Evolutionary conservation across 2,329 filamentous ascomycete genomes (phyloP).

Genomic region (Teratosphaeria zuluensis): DNA sequence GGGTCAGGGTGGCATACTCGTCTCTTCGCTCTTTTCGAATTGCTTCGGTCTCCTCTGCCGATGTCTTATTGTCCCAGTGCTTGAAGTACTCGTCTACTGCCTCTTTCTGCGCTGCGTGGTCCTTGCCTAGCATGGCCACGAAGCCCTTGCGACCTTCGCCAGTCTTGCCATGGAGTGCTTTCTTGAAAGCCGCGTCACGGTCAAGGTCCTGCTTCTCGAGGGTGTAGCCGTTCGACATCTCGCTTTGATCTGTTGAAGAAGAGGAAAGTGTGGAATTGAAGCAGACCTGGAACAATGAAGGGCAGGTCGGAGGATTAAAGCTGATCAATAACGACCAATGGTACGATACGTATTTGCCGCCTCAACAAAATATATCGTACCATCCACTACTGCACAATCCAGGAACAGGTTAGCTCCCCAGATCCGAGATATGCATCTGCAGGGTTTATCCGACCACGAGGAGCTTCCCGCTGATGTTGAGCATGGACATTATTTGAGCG

Average conservation of each 20-base stretch:
- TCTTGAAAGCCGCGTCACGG: conserved; percentile 66
- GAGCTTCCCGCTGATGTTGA: not conserved
- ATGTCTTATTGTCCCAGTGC: conserved; percentile 84
- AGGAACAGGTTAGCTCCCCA: conserved; percentile 3
- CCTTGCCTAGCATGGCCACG: conserved; percentile 77
- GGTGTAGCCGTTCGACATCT: conserved; percentile 14
- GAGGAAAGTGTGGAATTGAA: not conserved
- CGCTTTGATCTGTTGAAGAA: conserved; percentile 1
- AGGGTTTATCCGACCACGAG: not conserved
- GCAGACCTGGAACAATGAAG: not conserved
- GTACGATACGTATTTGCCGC: not conserved
- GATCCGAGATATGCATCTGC: not conserved
- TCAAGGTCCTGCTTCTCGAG: conserved; percentile 34
- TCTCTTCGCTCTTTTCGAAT: conserved; percentile 65
- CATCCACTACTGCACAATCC: not conserved
- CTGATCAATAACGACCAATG: not conserved
- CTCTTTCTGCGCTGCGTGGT: conserved; percentile 64
- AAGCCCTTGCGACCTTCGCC: conserved; percentile 70
- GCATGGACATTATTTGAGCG: not conserved
- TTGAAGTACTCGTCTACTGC: conserved; percentile 91
- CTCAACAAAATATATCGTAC: not conserved
- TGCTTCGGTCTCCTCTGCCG: conserved; percentile 69
- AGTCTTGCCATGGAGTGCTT: conserved; percentile 65
- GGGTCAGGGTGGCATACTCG: conserved; percentile 86
- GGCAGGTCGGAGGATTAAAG: not conserved